Percentiles rank a stretch among this genome's conserved stretches.
Evolutionary conservation across 2,329 filamentous ascomycete species (phyloP).

Genomic region (Ophiostoma populinum): DNA sequence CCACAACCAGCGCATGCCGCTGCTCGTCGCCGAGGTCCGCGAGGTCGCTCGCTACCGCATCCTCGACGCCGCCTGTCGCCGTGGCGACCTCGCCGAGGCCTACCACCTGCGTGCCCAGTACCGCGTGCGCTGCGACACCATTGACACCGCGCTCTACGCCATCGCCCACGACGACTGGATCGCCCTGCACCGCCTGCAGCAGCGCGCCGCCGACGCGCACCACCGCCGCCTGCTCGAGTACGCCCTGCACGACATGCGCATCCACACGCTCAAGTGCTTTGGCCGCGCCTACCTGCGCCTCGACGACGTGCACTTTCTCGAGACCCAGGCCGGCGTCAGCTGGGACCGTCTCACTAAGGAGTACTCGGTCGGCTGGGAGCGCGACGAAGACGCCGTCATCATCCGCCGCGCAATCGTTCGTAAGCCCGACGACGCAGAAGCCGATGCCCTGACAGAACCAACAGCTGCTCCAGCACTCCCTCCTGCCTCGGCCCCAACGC

Average conservation of each 20-base stretch:
- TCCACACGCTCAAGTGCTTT: conserved; percentile 72
- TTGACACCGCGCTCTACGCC: conserved; percentile 51
- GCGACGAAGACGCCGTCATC: conserved; percentile 55
- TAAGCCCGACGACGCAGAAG: too few relatives aligned
- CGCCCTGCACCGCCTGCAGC: conserved; percentile 53
- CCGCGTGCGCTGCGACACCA: conserved; percentile 44
- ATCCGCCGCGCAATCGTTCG: conserved; percentile 56
- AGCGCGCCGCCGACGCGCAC: conserved; percentile 55
- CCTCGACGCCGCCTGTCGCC: conserved; percentile 75
- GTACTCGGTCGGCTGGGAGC: conserved; percentile 71
- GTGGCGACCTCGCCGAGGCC: conserved; percentile 56
- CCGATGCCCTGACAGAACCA: too few relatives aligned
- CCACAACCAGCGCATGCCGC: conserved; percentile 50
- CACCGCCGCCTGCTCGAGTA: conserved; percentile 65
- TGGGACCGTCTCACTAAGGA: conserved; percentile 55
- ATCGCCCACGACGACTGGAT: conserved; percentile 73
- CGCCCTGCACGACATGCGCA: conserved; percentile 55
- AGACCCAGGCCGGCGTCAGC: conserved; percentile 45
- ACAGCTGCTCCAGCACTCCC: too few relatives aligned
- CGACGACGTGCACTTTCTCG: conserved; percentile 45
- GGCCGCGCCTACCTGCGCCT: conserved; percentile 65
- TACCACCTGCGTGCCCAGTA: conserved; percentile 47
- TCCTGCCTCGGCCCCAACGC: too few relatives aligned
- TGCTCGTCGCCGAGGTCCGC: conserved; percentile 54
- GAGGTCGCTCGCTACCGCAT: conserved; percentile 72